Percentiles rank a stretch among this genome's conserved stretches.
These are phyloP conservation scores for Geotrichum histeridarum DNA, from an alignment of 1,139 yeast genomes.

Conservation along the genomic window DNA sequence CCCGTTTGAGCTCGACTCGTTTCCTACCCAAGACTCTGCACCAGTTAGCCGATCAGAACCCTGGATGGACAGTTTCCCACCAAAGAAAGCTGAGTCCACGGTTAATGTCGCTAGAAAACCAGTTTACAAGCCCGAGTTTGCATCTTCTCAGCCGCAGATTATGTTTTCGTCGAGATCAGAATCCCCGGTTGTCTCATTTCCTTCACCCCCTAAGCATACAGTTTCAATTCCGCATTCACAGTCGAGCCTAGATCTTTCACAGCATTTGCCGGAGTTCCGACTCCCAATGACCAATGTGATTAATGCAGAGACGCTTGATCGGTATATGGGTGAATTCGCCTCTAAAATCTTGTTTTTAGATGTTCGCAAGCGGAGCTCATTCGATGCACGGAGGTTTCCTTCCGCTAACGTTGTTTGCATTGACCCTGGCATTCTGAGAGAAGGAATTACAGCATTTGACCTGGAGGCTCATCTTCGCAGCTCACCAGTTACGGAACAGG, in stretches of 20 bases:
- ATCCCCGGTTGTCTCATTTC: background rate
- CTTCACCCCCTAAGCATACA: background rate
- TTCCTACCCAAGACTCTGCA: background rate
- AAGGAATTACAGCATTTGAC: slow-evolving; percentile 51
- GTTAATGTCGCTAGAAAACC: background rate
- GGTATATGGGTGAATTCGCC: slow-evolving; percentile 28
- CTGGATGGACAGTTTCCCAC: background rate
- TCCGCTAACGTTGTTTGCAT: slow-evolving; percentile 56
- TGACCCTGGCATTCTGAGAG: slow-evolving; percentile 56
- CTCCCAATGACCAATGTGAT: slow-evolving; percentile 34
- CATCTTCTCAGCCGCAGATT: background rate
- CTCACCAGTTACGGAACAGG: slow-evolving; percentile 51
- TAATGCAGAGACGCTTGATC: slow-evolving; percentile 30
- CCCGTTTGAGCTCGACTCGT: background rate
- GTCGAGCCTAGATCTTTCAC: background rate
- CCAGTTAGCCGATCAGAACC: background rate
- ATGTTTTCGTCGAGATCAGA: background rate
- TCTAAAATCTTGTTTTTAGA: slow-evolving; percentile 54
- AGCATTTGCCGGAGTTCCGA: slow-evolving; percentile 12
- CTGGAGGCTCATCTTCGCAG: slow-evolving; percentile 53
- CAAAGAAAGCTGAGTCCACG: background rate
- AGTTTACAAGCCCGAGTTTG: background rate
- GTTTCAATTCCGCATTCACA: slow-evolving; percentile 2
- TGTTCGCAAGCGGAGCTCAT: slow-evolving; percentile 55
- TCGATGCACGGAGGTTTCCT: slow-evolving; percentile 55